Conservation (phyloP, 495 filamentous ascomycete species). For the Cercophora samala region DNA sequence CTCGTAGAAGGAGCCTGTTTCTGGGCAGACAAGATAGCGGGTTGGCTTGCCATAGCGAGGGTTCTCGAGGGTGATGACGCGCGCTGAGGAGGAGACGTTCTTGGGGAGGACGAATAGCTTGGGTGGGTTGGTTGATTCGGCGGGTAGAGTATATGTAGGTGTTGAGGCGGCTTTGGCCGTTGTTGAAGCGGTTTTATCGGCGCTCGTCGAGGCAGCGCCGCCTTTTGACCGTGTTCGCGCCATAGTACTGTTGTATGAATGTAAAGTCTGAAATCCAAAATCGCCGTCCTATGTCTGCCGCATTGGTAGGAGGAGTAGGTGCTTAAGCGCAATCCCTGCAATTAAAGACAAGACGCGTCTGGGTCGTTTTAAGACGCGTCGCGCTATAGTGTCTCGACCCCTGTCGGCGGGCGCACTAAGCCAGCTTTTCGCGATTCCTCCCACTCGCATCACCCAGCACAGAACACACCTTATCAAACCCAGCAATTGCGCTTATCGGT, state of each 20-base stretch:
- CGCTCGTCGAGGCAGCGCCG: conserved; percentile 12
- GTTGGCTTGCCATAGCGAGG: conserved; percentile 63
- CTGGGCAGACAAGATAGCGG: conserved; percentile 78
- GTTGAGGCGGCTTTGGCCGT: conserved; percentile 19
- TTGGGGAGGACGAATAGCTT: conserved; percentile 81
- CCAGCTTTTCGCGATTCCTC: background rate
- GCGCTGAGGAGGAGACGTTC: conserved; percentile 56
- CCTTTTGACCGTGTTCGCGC: conserved; percentile 32
- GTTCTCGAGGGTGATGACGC: conserved; percentile 74
- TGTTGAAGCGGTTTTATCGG: conserved; percentile 23
- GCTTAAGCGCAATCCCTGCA: background rate
- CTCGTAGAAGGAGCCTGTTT: conserved; percentile 72
- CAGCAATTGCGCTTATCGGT: background rate
- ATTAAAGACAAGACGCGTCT: background rate
- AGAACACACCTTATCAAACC: background rate
- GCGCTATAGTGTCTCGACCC: background rate
- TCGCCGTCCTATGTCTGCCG: background rate
- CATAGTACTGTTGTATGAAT: conserved; percentile 22
- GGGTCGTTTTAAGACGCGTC: conserved; percentile 2
- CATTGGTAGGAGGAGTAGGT: background rate
- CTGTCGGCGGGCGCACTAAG: background rate
- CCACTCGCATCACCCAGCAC: background rate
- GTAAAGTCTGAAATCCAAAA: background rate
- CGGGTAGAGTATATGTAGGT: conserved; percentile 37
- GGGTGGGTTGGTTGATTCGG: conserved; percentile 46